Base-by-base conservation (phyloP, 2,329 filamentous ascomycete species). In the Exophiala calicioides region DNA sequence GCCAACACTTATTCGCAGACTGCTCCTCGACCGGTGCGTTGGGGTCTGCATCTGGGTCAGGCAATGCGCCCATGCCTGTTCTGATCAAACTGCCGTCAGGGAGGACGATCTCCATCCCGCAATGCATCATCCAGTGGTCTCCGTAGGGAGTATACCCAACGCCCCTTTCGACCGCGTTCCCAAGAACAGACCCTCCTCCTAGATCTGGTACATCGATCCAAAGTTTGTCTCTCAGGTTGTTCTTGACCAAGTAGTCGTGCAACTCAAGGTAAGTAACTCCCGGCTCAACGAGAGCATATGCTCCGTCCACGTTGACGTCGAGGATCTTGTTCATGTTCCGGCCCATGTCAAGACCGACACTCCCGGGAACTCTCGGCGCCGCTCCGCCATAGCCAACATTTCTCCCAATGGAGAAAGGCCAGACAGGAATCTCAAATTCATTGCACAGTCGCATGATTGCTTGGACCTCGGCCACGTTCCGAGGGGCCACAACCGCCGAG, bases 321-420 rank as follows among this genome's bases (percentile, higher is more conserved):
- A 68, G 36, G 19, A 67, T 60, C 32, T 54, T 56, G 44, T 64
- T 63, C 63, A 66, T 66, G 43, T 73, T 62, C 18, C 59, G 38
- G 1, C 60, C 62, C 3, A 76, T 60, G 50, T 76, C 71, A 12
- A 78, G 52, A 0, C 70, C 71, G 2, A 77, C 62, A 26, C 65
- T 70, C 1, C 73, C 74, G 1, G 57, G 53, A 1, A 75, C 65
- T 3, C 71, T 60, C 0, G 73, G 74, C 0, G 72, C 72, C 1
- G 75, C 69, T 2, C 75, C 74, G 9, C 75, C 75, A 45, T 78
- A 78, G 15, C 74, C 72, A 20, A 57, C 52, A 52, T 78, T 78
- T 16, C 72, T 63, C 4, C 71, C 72, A 44, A 60, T 62, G 34
- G 62, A 66, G 10, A 65, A 61, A 0, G 66, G 62, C 54, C 59